phyloP scores from a whole-genome alignment of 2,329 filamentous ascomycete genomes.

The Colletotrichum godetiae region DNA sequence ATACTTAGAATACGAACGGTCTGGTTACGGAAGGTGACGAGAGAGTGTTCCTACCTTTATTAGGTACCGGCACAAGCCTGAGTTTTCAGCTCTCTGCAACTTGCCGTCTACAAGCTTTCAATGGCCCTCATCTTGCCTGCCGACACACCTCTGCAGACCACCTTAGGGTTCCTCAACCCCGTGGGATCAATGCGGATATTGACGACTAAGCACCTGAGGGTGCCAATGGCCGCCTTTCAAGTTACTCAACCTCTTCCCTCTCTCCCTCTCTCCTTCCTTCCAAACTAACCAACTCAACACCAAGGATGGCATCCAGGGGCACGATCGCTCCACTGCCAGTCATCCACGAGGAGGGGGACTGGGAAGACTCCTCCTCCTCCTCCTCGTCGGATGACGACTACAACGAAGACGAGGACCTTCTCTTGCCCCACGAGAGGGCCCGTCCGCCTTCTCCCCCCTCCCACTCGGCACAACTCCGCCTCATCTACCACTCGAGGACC shows the following conservation, averaged over 20 bases:
- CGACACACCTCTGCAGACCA: not conserved
- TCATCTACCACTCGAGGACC: not conserved
- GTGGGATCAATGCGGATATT: not conserved
- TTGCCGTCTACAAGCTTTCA: too few species aligned
- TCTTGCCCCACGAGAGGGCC: not conserved
- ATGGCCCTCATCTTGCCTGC: not conserved
- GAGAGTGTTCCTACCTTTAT: not conserved
- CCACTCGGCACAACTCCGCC: not conserved
- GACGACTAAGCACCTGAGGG: not conserved
- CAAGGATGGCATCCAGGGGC: not conserved
- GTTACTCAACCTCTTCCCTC: not conserved
- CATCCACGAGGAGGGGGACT: slow-evolving; percentile 8
- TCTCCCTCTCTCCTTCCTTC: not conserved
- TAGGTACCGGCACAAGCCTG: too few species aligned
- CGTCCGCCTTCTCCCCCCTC: not conserved
- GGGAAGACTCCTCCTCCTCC: not conserved
- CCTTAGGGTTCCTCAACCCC: too few species aligned
- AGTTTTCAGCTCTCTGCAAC: too few species aligned
- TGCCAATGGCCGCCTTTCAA: not conserved
- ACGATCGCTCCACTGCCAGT: not conserved
- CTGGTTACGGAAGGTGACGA: not conserved
- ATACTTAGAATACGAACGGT: not conserved
- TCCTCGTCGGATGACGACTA: slow-evolving; percentile 9
- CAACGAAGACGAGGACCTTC: not conserved
- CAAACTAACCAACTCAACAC: not conserved